These are phyloP conservation scores for Vachellia pachyceras DNA, from an alignment of 306 rosid genomes.

Conservation along the genomic window DNA sequence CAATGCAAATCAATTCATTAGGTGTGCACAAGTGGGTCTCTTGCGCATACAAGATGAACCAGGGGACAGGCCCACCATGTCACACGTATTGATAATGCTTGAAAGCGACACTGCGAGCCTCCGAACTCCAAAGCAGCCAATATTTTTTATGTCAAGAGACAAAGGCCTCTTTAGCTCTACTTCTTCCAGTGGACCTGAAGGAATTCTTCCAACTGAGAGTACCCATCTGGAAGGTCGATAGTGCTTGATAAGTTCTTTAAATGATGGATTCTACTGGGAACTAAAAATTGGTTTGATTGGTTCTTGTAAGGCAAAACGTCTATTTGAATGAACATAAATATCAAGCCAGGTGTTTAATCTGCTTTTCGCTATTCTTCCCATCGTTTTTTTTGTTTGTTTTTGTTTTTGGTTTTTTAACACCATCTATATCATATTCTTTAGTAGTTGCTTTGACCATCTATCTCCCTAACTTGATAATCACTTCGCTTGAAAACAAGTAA, in stretches of 20 bases:
- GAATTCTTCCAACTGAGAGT: not conserved
- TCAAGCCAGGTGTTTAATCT: too few species aligned
- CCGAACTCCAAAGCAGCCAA: constrained; percentile 48
- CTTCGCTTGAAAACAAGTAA: not conserved
- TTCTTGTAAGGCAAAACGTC: too few species aligned
- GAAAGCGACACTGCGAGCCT: constrained; percentile 17
- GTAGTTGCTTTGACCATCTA: not conserved
- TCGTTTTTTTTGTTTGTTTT: too few species aligned
- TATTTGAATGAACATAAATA: too few species aligned
- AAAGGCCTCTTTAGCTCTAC: constrained; percentile 21
- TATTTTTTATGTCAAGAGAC: constrained; percentile 7
- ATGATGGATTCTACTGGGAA: too few species aligned
- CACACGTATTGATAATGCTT: constrained; percentile 42
- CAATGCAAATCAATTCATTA: not conserved
- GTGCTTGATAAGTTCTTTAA: not conserved
- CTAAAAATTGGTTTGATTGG: too few species aligned
- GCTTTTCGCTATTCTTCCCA: too few species aligned
- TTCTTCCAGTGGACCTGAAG: constrained; percentile 36
- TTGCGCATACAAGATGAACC: not conserved
- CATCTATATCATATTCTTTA: not conserved
- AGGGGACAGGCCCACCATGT: constrained; percentile 44
- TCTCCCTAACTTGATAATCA: not conserved
- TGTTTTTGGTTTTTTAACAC: too few species aligned
- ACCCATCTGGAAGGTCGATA: constrained; percentile 34
- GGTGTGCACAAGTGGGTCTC: not conserved